Percentiles rank a stretch among this genome's conserved stretches.
These are phyloP conservation scores for Hymenoscyphus occultus DNA, from an alignment of 2,329 filamentous ascomycete genomes.

Conservation along the genomic window DNA sequence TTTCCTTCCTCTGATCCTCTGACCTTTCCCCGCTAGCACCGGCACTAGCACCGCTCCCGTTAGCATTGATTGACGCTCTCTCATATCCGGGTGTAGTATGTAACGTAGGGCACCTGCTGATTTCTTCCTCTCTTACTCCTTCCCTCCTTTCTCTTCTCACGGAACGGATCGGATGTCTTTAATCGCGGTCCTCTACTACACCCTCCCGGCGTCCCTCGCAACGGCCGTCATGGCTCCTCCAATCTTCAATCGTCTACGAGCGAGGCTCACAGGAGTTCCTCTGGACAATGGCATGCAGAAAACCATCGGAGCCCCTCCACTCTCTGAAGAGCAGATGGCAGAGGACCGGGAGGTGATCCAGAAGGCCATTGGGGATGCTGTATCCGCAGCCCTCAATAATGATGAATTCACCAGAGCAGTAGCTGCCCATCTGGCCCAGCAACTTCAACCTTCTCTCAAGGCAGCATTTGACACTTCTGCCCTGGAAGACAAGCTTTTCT, in stretches of 20 bases:
- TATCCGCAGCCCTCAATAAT: constrained; percentile 27
- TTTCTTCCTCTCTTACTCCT: constrained; percentile 5
- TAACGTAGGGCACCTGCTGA: constrained; percentile 6
- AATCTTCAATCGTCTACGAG: constrained; percentile 21
- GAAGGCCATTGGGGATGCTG: constrained; percentile 29
- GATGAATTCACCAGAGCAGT: constrained; percentile 32
- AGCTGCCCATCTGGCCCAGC: constrained; percentile 29
- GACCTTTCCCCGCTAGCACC: background rate
- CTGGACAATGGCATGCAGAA: constrained; percentile 10
- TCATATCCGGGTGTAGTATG: constrained; percentile 8
- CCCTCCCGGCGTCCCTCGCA: constrained; percentile 16
- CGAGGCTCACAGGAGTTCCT: constrained; percentile 12
- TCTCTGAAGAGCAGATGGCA: constrained; percentile 21
- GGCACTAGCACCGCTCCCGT: background rate
- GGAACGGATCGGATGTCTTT: constrained; percentile 17
- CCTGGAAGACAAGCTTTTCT: constrained; percentile 27
- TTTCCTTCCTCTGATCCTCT: background rate
- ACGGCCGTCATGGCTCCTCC: constrained; percentile 19
- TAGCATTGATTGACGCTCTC: background rate
- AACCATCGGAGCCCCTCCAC: background rate
- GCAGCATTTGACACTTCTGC: constrained; percentile 28
- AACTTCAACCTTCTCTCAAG: constrained; percentile 33
- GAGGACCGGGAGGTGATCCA: constrained; percentile 26
- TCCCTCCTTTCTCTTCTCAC: constrained; percentile 4
- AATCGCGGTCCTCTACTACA: constrained; percentile 16